Evolutionary conservation across 2,329 filamentous ascomycete genomes (phyloP), one percentile per base, ranked within the genome.

Genomic region (Ophidiomyces ophidiicola): DNA sequence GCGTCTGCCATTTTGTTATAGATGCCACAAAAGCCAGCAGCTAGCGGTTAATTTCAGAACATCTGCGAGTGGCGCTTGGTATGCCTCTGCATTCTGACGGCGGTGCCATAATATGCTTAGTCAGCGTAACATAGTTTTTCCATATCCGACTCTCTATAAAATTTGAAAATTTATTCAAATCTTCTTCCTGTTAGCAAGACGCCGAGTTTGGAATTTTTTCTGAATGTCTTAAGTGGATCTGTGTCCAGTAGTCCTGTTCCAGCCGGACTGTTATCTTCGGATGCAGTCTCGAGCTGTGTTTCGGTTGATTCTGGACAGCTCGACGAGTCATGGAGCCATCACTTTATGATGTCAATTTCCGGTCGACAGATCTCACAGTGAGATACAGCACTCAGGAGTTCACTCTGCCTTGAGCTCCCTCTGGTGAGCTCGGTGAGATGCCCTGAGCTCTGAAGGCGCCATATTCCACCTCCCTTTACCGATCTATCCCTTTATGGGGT

Each of bases 331-430:
- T 78, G 82, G 82, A 86, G 79, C 78, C 80, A 83, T 78, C 74
- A 60, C 60, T 32, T 36, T 62, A 78, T 85, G 82, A 76, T 86
- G 80, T 82, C 72, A 78, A 81, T 84, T 64, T 87, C 82, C 80
- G 77, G 83, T 86, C 82, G 84, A 93, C 86, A 90, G 82, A 78
- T 90, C 80, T 83, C 62, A 92, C 80, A 94, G 62, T 56, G 74
- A 90, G 54, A 48, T 53, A 67, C 63, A 65, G 69, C 68, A 61
- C 66, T 67, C 62, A 63, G 63, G 60, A 55, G 52, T 55, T 55
- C 54, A 57, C 66, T 58, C 53, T 51, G 54, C 71, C 74, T 73
- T 74, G 71, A 74, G 75, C 70, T 82, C 78, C 78, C 72, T 56
- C 50, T 63, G 70, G 71, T 80, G 79, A 84, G 74, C 73, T 75